Percentiles rank a stretch among this genome's conserved stretches.
phyloP scores from a whole-genome alignment of 768 basidiomycete species.

The Lyophyllum decastes region DNA sequence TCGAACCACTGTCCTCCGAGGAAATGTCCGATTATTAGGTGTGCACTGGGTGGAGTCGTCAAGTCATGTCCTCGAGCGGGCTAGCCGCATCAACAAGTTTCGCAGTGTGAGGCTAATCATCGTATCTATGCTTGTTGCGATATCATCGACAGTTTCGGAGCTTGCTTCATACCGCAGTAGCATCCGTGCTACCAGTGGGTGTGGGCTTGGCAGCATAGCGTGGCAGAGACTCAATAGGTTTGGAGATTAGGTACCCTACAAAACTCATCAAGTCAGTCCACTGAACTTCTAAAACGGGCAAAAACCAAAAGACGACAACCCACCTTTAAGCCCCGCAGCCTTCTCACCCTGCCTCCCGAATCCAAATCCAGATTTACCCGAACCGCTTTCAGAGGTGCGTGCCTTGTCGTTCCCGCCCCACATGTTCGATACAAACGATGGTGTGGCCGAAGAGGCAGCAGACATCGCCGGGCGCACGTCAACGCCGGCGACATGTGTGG shows the following conservation, averaged over 20 bases:
- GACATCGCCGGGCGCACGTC: conserved; percentile 36
- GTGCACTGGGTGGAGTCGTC: neutral
- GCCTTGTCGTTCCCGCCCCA: conserved; percentile 21
- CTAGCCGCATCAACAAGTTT: neutral
- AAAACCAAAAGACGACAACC: conserved; percentile 14
- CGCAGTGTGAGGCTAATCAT: neutral
- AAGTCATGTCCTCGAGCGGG: neutral
- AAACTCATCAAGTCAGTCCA: conserved; percentile 4
- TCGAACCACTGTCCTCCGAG: neutral
- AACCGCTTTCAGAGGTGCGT: conserved; percentile 6
- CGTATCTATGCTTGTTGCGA: neutral
- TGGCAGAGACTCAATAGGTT: conserved; percentile 62
- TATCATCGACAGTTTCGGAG: neutral
- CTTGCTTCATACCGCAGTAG: conserved; percentile 1
- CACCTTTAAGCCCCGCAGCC: conserved; percentile 62
- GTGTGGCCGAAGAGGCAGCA: too few relatives aligned
- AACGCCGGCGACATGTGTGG: conserved; percentile 43
- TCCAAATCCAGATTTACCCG: conserved; percentile 57
- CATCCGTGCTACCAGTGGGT: conserved; percentile 10
- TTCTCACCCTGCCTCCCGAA: conserved; percentile 83
- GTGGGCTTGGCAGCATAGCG: conserved; percentile 49
- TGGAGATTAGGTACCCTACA: conserved; percentile 56
- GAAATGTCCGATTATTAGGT: neutral
- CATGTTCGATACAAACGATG: conserved; percentile 38
- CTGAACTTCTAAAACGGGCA: neutral